Evolutionary conservation across 768 basidiomycete genomes (phyloP).

Genomic region (Lactarius sp.): DNA sequence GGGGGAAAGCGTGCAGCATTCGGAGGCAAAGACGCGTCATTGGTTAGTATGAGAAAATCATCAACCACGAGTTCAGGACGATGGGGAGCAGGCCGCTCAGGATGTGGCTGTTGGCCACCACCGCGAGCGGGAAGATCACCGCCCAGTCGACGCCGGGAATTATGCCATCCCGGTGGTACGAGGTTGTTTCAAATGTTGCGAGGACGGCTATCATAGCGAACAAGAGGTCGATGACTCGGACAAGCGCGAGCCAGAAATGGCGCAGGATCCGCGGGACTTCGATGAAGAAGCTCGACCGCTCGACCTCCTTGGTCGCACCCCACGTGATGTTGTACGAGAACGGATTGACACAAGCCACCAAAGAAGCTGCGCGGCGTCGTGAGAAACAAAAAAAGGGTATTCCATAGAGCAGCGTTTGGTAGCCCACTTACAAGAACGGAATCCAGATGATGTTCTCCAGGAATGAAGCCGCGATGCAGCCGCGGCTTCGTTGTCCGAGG

Average conservation of each 20-base stretch:
- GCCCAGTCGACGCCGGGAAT: constrained; percentile 65
- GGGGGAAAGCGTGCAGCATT: background rate
- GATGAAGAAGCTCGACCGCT: constrained; percentile 85
- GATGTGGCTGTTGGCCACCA: constrained; percentile 62
- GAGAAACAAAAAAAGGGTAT: background rate
- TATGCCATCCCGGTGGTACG: constrained; percentile 59
- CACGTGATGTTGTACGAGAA: constrained; percentile 56
- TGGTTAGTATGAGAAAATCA: constrained; percentile 65
- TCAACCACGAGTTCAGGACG: constrained; percentile 82
- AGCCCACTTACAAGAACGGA: constrained; percentile 66
- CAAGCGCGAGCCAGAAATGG: constrained; percentile 66
- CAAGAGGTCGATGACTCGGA: constrained; percentile 50
- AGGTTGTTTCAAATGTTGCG: constrained; percentile 39
- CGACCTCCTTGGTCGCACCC: constrained; percentile 67
- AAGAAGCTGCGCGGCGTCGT: constrained; percentile 36
- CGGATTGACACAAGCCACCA: constrained; percentile 53
- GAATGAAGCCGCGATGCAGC: constrained; percentile 43
- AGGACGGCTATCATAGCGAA: constrained; percentile 57
- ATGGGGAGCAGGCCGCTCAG: constrained; percentile 83
- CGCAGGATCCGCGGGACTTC: constrained; percentile 82
- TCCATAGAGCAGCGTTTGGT: constrained; percentile 17
- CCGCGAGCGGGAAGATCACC: constrained; percentile 66
- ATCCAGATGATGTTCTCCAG: constrained; percentile 61
- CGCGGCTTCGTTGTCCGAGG: constrained; percentile 51
- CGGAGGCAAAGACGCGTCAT: background rate